Evolutionary conservation across 1,284 basidiomycete genomes (phyloP).

Genomic region (Phellopilus nigrolimitatus): DNA sequence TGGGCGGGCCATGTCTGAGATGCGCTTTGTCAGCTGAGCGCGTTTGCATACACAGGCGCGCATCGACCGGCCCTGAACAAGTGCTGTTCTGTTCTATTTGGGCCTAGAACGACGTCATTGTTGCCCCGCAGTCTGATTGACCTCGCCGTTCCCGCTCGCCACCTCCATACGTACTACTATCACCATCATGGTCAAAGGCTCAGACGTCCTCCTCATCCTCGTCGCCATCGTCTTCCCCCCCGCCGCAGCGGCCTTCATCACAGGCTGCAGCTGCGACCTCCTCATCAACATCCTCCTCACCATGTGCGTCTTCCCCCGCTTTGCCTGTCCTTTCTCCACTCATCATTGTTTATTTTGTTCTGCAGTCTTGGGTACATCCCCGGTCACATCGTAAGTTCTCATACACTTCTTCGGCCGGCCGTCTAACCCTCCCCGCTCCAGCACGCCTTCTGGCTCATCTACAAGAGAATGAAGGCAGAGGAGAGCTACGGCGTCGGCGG

Average conservation of each 20-base stretch:
- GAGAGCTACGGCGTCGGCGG: conserved; percentile 51
- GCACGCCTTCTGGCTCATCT: conserved; percentile 49
- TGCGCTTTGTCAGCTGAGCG: no score
- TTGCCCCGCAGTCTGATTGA: neutral
- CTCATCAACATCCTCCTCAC: conserved; percentile 79
- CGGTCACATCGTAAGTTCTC: conserved; percentile 52
- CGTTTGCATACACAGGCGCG: neutral
- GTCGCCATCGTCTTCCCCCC: conserved; percentile 75
- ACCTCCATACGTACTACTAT: neutral
- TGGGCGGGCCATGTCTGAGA: neutral
- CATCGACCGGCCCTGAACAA: neutral
- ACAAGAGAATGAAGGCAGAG: conserved; percentile 58
- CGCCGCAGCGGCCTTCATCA: conserved; percentile 66
- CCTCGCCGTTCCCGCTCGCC: neutral
- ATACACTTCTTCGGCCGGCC: neutral
- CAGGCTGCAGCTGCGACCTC: conserved; percentile 75
- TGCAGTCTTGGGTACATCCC: conserved; percentile 70
- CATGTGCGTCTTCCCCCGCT: conserved; percentile 38
- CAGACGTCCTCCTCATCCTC: conserved; percentile 51
- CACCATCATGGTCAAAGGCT: conserved; percentile 37
- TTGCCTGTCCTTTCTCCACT: neutral
- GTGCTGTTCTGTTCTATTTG: no score
- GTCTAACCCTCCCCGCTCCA: conserved; percentile 20
- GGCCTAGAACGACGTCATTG: neutral
- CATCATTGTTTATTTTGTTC: conserved; percentile 14